Percentiles rank a stretch among this genome's conserved stretches.
phyloP scores from a whole-genome alignment of 177 flowering plant species.

The Vitis hybrid region DNA sequence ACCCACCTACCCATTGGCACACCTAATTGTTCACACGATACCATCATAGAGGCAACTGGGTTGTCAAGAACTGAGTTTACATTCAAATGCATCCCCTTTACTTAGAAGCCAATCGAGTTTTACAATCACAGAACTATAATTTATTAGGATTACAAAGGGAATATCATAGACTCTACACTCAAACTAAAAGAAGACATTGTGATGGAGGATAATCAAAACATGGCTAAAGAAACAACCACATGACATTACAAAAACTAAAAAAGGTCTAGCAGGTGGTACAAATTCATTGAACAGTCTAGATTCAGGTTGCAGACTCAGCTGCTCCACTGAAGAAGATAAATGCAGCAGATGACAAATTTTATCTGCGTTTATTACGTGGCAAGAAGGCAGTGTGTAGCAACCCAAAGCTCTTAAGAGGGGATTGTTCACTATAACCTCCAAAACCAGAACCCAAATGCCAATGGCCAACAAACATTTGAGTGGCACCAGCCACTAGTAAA shows the following conservation, averaged over 20 bases:
- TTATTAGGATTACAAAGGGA: no score
- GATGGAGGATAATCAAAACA: neutral
- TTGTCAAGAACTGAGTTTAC: no score
- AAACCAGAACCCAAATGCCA: constrained; percentile 25
- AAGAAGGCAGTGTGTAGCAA: constrained; percentile 12
- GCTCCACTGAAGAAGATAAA: constrained; percentile 23
- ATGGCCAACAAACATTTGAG: constrained; percentile 4
- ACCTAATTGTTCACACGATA: neutral
- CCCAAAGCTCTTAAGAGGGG: constrained; percentile 19
- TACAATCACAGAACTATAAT: no score
- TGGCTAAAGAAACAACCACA: constrained; percentile 7
- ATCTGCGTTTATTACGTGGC: constrained; percentile 22
- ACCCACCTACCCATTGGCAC: neutral
- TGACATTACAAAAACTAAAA: constrained; percentile 24
- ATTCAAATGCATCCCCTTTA: no score
- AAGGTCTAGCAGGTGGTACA: constrained; percentile 23
- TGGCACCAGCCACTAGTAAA: neutral
- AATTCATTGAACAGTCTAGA: constrained; percentile 19
- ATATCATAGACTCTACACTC: no score
- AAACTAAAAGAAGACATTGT: no score
- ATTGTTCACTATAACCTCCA: constrained; percentile 19
- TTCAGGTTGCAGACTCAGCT: constrained; percentile 17
- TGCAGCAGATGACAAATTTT: constrained; percentile 14
- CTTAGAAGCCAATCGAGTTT: no score
- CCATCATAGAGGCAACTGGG: no score